Evolutionary conservation across 2,329 filamentous ascomycete genomes (phyloP), one percentile per base, ranked within the genome.

Genomic region (Scedosporium apiospermum): DNA sequence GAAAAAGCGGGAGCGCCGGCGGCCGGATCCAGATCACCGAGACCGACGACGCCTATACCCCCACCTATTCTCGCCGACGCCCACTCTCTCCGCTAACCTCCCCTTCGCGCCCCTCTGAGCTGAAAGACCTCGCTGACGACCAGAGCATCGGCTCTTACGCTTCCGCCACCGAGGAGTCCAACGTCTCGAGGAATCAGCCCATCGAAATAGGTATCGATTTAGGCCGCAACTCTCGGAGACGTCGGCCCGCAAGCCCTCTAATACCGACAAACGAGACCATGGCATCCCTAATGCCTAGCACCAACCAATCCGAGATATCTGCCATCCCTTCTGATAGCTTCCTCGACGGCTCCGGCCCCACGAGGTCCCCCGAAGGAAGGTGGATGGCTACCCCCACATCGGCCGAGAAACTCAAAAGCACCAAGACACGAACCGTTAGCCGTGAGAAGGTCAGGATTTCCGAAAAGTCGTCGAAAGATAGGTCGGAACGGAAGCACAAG

Each of bases 1-100:
- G 66, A 82, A 79, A 68, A 27, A 42, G 57, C 27, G 34, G 34
- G 34, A 46, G 46, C 41, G 38, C 21, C 34, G 86, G 86, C 74
- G 91, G 93, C 71, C 90, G 90, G 71, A 88, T 96, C 65, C 88
- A 95, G 75, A 92, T 96, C 72, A 96, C 91, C 63, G 90, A 95
- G 75, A 88, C 88, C 63, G 88, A 86, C 85, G 86, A 66, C 81
- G 85, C 66, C 85, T 89, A 93, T 88, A 75, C 82, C 88, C 18
- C 90, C 82, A 6, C 65, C 73, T 49, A 76, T 66, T 69, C 72
- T 46, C 78, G 79, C 62, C 79, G 77, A 65, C 88, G 88, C 55
- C 78, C 91, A 16, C 71, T 78, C 58, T 74, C 75, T 65, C 76
- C 75, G 70, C 76, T 70, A 66, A 78, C 73, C 51, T 18, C 18